A percentile compares a stretch with the other conserved stretches of the same genome.
These are phyloP conservation scores for Penicillium occitanis DNA, from an alignment of 2,329 filamentous ascomycete species.

Conservation along the genomic window DNA sequence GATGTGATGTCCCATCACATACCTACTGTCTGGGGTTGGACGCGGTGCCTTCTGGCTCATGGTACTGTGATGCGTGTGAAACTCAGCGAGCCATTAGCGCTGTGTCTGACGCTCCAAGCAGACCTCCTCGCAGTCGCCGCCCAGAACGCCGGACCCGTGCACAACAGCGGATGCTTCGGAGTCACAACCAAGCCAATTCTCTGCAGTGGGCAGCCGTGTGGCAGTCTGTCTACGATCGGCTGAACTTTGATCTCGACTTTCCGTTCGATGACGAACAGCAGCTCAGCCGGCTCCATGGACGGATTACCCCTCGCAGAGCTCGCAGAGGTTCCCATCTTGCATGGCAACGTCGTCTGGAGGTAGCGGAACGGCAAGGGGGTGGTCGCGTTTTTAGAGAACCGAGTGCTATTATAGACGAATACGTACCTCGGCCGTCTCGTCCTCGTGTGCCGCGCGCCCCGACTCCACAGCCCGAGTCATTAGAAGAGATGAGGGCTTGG, in stretches of 20 bases:
- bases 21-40: conserved; percentile 87
- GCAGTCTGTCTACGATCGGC: conserved; percentile 81
- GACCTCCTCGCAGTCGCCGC: conserved; percentile 40
- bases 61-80: conserved; percentile 87
- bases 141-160: conserved; percentile 51
- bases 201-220: conserved; percentile 75
- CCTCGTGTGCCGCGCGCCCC: conserved; percentile 40
- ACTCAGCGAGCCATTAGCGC: conserved; percentile 45
- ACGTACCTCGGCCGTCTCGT: conserved; percentile 43
- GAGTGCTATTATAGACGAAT: conserved; percentile 59
- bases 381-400: conserved; percentile 70
- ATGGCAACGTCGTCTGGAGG: conserved; percentile 81
- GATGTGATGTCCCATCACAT: conserved; percentile 86
- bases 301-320: conserved; percentile 43
- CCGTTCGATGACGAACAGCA: conserved; percentile 74
- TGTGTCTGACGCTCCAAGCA: conserved; percentile 38
- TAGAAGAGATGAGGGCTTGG: conserved; percentile 83
- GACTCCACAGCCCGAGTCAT: conserved; percentile 64
- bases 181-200: conserved; percentile 44
- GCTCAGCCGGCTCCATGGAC: conserved; percentile 29
- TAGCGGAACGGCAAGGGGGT: conserved; percentile 77
- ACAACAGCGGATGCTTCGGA: conserved; percentile 45
- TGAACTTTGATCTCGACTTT: conserved; percentile 78
- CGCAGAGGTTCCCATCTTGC: conserved; percentile 59
- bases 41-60: conserved; percentile 70